Evolutionary conservation across 495 filamentous ascomycete genomes (phyloP), one percentile per base, ranked within the genome.

Genomic region (Neurospora africana): DNA sequence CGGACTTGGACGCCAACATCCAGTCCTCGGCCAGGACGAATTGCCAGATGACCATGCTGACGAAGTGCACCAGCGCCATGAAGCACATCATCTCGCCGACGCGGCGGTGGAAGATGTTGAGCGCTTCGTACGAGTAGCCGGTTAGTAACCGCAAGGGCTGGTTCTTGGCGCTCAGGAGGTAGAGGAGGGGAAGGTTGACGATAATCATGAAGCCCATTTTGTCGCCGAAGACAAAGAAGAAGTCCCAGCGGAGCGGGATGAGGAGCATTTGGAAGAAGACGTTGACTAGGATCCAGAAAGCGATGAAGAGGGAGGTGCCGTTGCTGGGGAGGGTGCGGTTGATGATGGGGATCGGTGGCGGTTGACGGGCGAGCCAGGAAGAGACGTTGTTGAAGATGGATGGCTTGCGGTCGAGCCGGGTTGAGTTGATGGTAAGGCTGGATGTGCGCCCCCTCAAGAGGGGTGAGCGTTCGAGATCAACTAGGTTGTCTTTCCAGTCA

Each of bases 121-220:
- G 82, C 7, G 84, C 83, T 78, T 90, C 88, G 76, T 91, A 91
- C 1, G 88, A 89, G 71, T 84, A 84, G 13, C 89, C 88, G 0
- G 89, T 90, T 17, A 90, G 77, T 1, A 83, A 72, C 36, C 84
- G 85, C 11, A 91, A 73, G 0, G 88, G 89, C 68, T 88, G 87
- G 74, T 88, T 91, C 76, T 91, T 91, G 69, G 89, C 87, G 4
- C 86, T 80, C 2, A 91, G 81, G 30, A 91, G 80, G 78, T 91
- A 89, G 8, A 91, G 79, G 19, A 89, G 79, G 2, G 88, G 87
- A 0, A 91, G 82, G 75, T 91, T 90, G 72, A 85, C 85, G 35
- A 79, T 67, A 68, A 79, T 76, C 69, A 87, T 78, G 74, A 88
- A 88, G 7, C 86, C 87, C 38, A 83, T 81, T 65, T 87, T 81